Evolutionary conservation across 805 yeast genomes (phyloP).

Genomic region (Blastobotrys attinorum): DNA sequence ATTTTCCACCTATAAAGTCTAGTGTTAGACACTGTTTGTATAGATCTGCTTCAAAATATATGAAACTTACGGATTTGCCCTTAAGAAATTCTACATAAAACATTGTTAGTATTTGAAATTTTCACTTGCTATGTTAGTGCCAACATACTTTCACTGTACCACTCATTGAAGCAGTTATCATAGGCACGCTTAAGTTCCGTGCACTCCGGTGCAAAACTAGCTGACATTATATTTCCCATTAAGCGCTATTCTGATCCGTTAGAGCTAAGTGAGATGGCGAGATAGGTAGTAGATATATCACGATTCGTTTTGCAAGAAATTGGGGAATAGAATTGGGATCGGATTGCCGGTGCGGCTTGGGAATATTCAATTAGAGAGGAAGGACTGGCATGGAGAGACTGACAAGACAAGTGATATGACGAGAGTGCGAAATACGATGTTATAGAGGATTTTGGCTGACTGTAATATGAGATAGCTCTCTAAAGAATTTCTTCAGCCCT

Average conservation of each 20-base stretch:
- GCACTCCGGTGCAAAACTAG: conserved; percentile 97
- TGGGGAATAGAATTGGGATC: too few species aligned
- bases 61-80: conserved; percentile 40
- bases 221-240: conserved; percentile 70
- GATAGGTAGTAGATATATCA: neutral
- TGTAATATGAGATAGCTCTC: too few species aligned
- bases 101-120: conserved; percentile 4
- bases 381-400: too few species aligned
- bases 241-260: neutral
- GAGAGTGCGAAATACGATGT: too few species aligned
- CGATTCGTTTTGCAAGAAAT: too few species aligned
- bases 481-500: too few species aligned
- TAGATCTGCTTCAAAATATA: neutral
- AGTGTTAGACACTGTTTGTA: conserved; percentile 1
- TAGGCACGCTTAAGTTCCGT: conserved; percentile 77
- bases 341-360: too few species aligned
- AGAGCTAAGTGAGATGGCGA: neutral
- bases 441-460: too few species aligned
- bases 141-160: conserved; percentile 79
- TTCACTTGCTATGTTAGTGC: neutral
- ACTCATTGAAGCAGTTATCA: conserved; percentile 86
- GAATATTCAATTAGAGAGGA: too few species aligned
- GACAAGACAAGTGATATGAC: too few species aligned
- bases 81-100: conserved; percentile 30
- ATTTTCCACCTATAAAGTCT: conserved; percentile 53